Evolutionary conservation across 1,139 yeast genomes (phyloP), one percentile per base, ranked within the genome.

Genomic region (Yamadazyma atmosphaerica): DNA sequence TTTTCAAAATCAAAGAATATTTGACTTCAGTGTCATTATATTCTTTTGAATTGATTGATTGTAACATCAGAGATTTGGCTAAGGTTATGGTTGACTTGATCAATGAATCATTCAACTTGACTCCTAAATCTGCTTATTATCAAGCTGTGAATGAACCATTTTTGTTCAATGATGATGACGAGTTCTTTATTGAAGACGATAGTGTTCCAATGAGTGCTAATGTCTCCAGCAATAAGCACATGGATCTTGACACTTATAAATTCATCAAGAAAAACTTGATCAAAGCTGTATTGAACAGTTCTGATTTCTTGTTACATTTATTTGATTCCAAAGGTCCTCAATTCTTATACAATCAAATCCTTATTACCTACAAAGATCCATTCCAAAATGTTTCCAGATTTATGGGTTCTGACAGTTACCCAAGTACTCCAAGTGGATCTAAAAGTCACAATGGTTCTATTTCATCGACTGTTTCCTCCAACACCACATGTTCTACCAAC

Each of bases 321-420:
- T 69, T 70, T 44, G 52, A 56, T 42, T 50, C 65, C 16, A 54
- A 54, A 36, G 75, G 74, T 15, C 72, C 74, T 2, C 70, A 61
- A 42, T 58, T 50, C 41, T 49, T 63, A 29, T 58, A 52, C 46
- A 54, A 52, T 31, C 63, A 58, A 45, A 40, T 58, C 36, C 37
- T 47, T 27, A 29, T 45, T 28, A 42, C 48, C 40, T 53, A 59
- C 45, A 50, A 50, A 34, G 49, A 45, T 24, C 51, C 51, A 25
- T 45, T 40, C 38, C 43, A 38, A 33, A 16, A 32, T 10, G 9
- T 28, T 6, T 6, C 19, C 21, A 16, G 12, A 14, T 10, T 28
- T 4, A 32, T 23, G 6, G 31, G 31, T 15, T 3, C 7, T 8
- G 24, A 26, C 15, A 15, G 22, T 19, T 19, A 13, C 16, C 28